Evolutionary conservation across 495 filamentous ascomycete species (phyloP).

Genomic region (Aspergillus saccharolyticus): DNA sequence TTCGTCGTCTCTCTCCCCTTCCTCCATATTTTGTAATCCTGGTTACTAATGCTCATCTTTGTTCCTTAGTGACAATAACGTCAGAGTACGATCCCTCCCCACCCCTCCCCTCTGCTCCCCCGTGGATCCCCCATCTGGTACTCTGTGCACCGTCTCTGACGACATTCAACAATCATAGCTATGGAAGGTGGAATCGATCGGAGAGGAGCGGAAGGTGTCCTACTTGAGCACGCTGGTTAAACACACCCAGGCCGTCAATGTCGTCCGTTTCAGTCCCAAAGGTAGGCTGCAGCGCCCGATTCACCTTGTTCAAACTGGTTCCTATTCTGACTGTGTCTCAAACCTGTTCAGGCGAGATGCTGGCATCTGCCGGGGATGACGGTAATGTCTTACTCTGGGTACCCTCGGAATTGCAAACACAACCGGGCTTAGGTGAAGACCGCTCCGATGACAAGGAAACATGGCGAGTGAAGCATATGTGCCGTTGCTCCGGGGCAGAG

Average conservation of each 20-base stretch:
- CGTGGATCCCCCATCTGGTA: background rate
- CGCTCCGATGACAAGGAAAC: slow-evolving; percentile 89
- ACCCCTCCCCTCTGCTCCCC: slow-evolving; percentile 10
- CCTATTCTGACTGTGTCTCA: slow-evolving; percentile 10
- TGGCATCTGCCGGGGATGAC: slow-evolving; percentile 93
- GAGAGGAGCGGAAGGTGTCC: slow-evolving; percentile 81
- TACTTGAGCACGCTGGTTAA: slow-evolving; percentile 88
- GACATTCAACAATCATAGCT: slow-evolving; percentile 48
- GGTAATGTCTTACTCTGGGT: slow-evolving; percentile 96
- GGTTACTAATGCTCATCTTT: slow-evolving; percentile 11
- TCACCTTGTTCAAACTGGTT: background rate
- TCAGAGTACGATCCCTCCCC: slow-evolving; percentile 61
- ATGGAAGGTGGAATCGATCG: slow-evolving; percentile 82
- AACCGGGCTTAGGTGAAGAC: slow-evolving; percentile 72
- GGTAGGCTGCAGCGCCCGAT: slow-evolving; percentile 44
- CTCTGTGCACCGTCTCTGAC: slow-evolving; percentile 26
- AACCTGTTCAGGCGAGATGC: slow-evolving; percentile 67
- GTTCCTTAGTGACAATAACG: slow-evolving; percentile 75
- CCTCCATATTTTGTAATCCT: background rate
- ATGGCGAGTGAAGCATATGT: slow-evolving; percentile 97
- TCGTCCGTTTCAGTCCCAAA: slow-evolving; percentile 90
- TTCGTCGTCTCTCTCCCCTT: background rate
- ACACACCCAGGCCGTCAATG: slow-evolving; percentile 97
- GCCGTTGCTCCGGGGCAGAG: slow-evolving; percentile 81
- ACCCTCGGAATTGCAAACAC: slow-evolving; percentile 67